Evolutionary conservation across 768 basidiomycete genomes (phyloP).

Genomic region (Phallus indusiatus): DNA sequence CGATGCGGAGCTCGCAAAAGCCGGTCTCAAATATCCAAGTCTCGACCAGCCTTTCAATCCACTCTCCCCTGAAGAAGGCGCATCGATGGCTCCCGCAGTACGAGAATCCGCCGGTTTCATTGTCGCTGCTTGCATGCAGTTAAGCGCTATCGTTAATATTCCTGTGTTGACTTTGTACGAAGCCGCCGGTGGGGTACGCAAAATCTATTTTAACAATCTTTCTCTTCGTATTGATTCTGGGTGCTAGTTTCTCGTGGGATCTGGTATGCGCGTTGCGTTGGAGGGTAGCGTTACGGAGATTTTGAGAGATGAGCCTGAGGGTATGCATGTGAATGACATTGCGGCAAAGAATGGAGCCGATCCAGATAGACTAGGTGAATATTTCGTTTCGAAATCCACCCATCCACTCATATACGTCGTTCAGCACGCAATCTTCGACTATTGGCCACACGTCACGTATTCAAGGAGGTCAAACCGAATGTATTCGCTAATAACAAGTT

Average conservation of each 20-base stretch:
- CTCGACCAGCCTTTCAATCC: constrained; percentile 6
- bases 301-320: constrained; percentile 11
- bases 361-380: constrained; percentile 42
- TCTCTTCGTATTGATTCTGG: too few species aligned
- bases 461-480: constrained; percentile 59
- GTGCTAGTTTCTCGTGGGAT: too few species aligned
- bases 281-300: too few species aligned
- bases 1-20: too few species aligned
- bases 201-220: too few species aligned
- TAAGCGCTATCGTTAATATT: constrained; percentile 17
- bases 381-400: too few species aligned
- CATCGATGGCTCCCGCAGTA: neutral
- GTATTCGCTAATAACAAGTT: constrained; percentile 66
- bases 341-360: constrained; percentile 23
- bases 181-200: neutral
- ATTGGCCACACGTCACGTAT: constrained; percentile 70
- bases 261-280: too few species aligned
- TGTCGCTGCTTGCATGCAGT: constrained; percentile 18
- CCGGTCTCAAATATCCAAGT: constrained; percentile 32
- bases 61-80: neutral
- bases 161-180: constrained; percentile 7
- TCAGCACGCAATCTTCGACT: constrained; percentile 66
- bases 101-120: neutral
- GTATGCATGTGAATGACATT: constrained; percentile 38
- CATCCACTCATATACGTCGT: too few species aligned